Evolutionary conservation across 305 asterid genomes (phyloP), one percentile per base, ranked within the genome.

Genomic region (Fraxinus sp.): DNA sequence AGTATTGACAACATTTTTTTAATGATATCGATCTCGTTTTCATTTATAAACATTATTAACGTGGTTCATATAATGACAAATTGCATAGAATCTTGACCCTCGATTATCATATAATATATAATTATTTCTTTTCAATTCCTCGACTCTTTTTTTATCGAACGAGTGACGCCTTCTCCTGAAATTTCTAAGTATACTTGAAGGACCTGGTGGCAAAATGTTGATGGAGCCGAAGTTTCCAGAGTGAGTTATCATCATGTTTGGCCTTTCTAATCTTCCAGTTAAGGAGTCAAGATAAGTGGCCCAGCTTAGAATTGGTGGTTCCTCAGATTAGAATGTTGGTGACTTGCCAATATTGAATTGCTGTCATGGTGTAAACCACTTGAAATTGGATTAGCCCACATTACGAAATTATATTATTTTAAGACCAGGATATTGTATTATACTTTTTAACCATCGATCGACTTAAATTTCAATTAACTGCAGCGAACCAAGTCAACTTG

Each of bases 261-360:
- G 85, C 26, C n/a, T 6, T 74, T 74, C 83, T 72, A 72, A 73
- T 43, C 66, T n/a, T 77, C 84, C 85, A 80, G 80, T 64, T 4
- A 22, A 72, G 46, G 9, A 2, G 83, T 86, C 88, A 83, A 86
- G 77, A 70, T 55, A 76, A 79, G 80, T 70, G 20, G 5, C 16
- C 2, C 75, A 35, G 13, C 37, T 1, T 41, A 13, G 13, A 52
- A 55, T 16, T 36, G 36, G 30, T 18, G 18, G 37, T 18, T 36
- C 22, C 16, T 9, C 16, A 14, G 0, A 2, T 26, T 83, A 30
- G 11, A 79, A 32, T 10, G 41, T 79, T 20, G 18, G 79, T 77
- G n/a, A 64, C 84, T 82, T 84, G 82, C 76, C 72, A 37, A 74
- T 41, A 3, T 68, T 68, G 79, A 24, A 78, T 24, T 75, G 52